phyloP scores from a whole-genome alignment of 108 stramenopile species.

The Cyclostephanos invisitatus region DNA sequence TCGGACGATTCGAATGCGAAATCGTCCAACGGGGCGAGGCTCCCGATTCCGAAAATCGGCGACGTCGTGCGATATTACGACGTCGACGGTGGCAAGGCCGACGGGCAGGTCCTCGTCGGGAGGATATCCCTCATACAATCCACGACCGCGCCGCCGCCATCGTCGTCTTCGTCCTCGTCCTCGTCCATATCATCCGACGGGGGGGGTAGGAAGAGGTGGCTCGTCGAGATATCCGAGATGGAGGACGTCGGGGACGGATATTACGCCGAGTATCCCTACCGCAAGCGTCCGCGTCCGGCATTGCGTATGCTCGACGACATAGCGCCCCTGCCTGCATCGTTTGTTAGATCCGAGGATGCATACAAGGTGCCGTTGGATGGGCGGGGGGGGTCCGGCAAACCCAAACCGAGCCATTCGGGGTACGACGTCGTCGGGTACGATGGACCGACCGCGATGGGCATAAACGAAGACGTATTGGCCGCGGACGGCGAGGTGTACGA shows the following conservation, averaged over 20 bases:
- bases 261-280: constrained; percentile 73
- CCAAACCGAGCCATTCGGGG: constrained; percentile 22
- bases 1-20: no score
- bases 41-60: constrained; percentile 63
- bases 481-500: constrained; percentile 56
- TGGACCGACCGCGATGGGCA: constrained; percentile 54
- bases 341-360: constrained; percentile 75
- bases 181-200: constrained; percentile 21
- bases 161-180: constrained; percentile 7
- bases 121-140: constrained; percentile 66
- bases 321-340: constrained; percentile 68
- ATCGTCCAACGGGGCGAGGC: not conserved
- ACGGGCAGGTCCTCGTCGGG: constrained; percentile 79
- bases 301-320: constrained; percentile 59
- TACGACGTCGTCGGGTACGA: constrained; percentile 65
- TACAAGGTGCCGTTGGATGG: constrained; percentile 68
- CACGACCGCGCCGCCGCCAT: constrained; percentile 10
- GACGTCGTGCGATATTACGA: constrained; percentile 83
- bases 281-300: constrained; percentile 46
- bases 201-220: constrained; percentile 43
- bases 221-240: constrained; percentile 72
- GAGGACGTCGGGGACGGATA: constrained; percentile 85
- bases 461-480: constrained; percentile 55
- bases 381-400: constrained; percentile 23
- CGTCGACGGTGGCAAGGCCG: constrained; percentile 69